Conservation (phyloP, 768 basidiomycete species). For the Tylopilus intermedius region DNA sequence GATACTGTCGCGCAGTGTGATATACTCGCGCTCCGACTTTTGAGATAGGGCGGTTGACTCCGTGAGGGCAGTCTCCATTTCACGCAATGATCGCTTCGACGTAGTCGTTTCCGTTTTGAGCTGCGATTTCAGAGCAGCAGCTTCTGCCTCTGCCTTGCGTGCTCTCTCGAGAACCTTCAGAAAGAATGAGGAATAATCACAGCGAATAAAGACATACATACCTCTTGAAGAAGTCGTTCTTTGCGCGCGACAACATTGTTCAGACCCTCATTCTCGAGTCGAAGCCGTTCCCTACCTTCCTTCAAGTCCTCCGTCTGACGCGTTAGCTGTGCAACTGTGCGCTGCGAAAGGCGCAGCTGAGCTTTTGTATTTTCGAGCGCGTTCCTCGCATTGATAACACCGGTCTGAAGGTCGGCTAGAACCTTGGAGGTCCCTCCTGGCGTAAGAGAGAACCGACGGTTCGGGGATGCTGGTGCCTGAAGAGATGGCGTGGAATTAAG, state of each 20-base stretch:
- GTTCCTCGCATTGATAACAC: constrained; percentile 71
- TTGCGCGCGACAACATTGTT: constrained; percentile 87
- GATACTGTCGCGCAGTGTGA: constrained; percentile 70
- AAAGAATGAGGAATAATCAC: neutral
- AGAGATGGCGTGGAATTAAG: constrained; percentile 36
- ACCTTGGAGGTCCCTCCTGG: constrained; percentile 85
- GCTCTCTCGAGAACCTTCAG: constrained; percentile 73
- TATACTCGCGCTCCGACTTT: constrained; percentile 80
- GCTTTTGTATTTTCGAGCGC: constrained; percentile 84
- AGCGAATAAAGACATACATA: constrained; percentile 26
- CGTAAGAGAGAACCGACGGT: constrained; percentile 55
- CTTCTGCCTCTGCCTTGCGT: constrained; percentile 79
- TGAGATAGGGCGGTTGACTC: constrained; percentile 75
- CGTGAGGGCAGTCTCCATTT: constrained; percentile 70
- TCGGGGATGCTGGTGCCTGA: constrained; percentile 45
- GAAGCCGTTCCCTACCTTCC: constrained; percentile 75
- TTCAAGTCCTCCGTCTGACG: constrained; percentile 85
- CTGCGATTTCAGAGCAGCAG: constrained; percentile 58
- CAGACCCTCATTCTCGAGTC: constrained; percentile 82
- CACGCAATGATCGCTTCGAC: constrained; percentile 71
- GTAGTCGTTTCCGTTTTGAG: constrained; percentile 69
- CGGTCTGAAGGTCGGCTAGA: constrained; percentile 80
- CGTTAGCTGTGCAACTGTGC: constrained; percentile 79
- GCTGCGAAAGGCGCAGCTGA: constrained; percentile 75
- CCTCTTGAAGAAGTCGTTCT: constrained; percentile 83